Evolutionary conservation across 495 filamentous ascomycete species (phyloP), one percentile per base, ranked within the genome.

Genomic region (Haplographium delicatum): DNA sequence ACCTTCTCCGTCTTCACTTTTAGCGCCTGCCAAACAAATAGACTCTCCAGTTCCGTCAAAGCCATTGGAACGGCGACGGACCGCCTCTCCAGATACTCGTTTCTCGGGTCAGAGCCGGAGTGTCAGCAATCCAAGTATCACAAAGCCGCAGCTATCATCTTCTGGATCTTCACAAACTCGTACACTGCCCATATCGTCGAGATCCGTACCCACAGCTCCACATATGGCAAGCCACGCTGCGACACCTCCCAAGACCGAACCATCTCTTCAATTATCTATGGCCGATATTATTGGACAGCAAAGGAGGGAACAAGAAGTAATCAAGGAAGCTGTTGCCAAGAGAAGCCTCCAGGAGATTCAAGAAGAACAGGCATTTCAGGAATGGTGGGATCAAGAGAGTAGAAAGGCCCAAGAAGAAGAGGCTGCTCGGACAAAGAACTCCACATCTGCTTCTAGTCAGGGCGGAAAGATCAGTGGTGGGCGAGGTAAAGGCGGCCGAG

Each of bases 371-470:
- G 88, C 89, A 27, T 98, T 98, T 66, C 87, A 95, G 64, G 83
- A 91, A 62, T 98, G 94, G 93, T 98, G 93, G 93, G 91, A 97
- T 54, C 79, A 84, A 48, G 93, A 98, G 63, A 90, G 85, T 62
- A 76, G 78, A 56, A 77, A 85, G 40, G 70, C 71, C 50, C 74
- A 78, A 47, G 82, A 83, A 39, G 75, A 88, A 31, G 83, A 85
- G 13, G 84, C 83, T 45, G 69, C 69, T 1, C 48, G 35, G 31
- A 27, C 54, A 5, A 58, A 46, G n/a, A 30, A 33, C 2, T 6
- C 34, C 19, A 24, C 34, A 13, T 26, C 45, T 44, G 35, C 33
- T 25, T 24, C 39, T 28, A 15, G 15, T 2, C 44, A 33, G 16
- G 45, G 54, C 9, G 44, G 58, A 27, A 50, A 51, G 16, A 26